phyloP scores from a whole-genome alignment of 345 rosid species.

The Citrus trifoliata region DNA sequence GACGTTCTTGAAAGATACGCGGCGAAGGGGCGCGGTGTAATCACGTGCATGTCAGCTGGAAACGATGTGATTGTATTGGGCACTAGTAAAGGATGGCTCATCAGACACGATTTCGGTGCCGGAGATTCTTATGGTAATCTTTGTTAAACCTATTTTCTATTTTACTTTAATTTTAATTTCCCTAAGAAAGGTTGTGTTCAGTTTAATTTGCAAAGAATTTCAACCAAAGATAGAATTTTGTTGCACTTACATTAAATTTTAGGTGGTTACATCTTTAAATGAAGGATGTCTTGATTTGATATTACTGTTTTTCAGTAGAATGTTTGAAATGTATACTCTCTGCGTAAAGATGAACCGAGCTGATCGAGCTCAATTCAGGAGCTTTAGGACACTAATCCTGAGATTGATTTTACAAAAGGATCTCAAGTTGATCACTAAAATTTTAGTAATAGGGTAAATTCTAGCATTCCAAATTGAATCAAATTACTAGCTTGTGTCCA shows the following conservation, averaged over 20 bases:
- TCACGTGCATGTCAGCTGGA: slow-evolving; percentile 97
- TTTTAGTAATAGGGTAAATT: background rate
- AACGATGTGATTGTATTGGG: slow-evolving; percentile 90
- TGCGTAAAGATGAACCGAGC: background rate
- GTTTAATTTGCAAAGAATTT: background rate
- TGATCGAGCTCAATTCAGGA: background rate
- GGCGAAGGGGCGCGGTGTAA: slow-evolving; percentile 80
- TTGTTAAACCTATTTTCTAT: background rate
- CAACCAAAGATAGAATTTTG: background rate
- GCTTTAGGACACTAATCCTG: background rate
- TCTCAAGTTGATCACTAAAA: background rate
- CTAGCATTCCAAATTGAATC: background rate
- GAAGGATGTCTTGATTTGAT: background rate
- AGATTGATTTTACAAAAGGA: background rate
- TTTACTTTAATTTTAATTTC: background rate
- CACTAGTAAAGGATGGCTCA: slow-evolving; percentile 94
- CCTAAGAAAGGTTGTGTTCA: background rate
- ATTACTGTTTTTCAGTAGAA: background rate
- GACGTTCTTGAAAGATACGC: slow-evolving; percentile 91
- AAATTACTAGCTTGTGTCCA: background rate
- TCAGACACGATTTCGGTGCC: slow-evolving; percentile 83
- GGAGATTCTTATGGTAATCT: slow-evolving; percentile 69
- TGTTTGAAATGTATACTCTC: background rate
- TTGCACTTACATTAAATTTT: background rate
- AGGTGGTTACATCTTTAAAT: background rate